Conservation (phyloP, 1,284 basidiomycete species). For the Violaceomyces palustris region DNA sequence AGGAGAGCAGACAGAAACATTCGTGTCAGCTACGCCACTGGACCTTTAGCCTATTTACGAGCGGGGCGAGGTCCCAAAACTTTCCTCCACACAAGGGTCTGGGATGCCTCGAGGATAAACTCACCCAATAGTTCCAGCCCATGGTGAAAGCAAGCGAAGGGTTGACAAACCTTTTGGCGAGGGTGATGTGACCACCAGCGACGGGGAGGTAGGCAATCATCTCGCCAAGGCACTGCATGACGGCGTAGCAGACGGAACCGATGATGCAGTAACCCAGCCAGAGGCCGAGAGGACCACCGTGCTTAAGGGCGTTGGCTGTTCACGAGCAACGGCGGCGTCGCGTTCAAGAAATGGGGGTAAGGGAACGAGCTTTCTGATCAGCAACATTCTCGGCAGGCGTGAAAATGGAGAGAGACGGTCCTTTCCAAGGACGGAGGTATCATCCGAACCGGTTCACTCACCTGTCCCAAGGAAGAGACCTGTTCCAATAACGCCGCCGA, state of each 20-base stretch:
- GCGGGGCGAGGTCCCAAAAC: too few species aligned
- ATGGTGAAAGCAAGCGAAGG: slow-evolving; percentile 63
- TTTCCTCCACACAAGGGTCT: too few species aligned
- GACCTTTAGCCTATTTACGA: not conserved
- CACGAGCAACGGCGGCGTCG: too few species aligned
- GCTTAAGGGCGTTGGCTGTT: too few species aligned
- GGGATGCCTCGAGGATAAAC: too few species aligned
- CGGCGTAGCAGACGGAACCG: slow-evolving; percentile 37
- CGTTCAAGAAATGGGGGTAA: too few species aligned
- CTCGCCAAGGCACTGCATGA: slow-evolving; percentile 56
- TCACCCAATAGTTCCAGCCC: slow-evolving; percentile 66
- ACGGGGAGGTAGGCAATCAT: slow-evolving; percentile 59
- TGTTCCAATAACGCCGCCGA: slow-evolving; percentile 48
- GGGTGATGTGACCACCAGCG: slow-evolving; percentile 68
- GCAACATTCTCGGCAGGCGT: too few species aligned
- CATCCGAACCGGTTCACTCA: too few species aligned
- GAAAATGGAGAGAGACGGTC: too few species aligned
- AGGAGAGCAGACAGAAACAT: not conserved
- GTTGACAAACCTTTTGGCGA: slow-evolving; percentile 74
- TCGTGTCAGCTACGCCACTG: not conserved
- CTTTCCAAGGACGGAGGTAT: too few species aligned
- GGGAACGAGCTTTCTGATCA: too few species aligned
- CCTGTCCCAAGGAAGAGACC: slow-evolving; percentile 70
- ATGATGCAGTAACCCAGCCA: slow-evolving; percentile 53
- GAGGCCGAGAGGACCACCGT: slow-evolving; percentile 55